phyloP scores from a whole-genome alignment of 2,329 filamentous ascomycete species.

The Pestalotiopsis sp. region DNA sequence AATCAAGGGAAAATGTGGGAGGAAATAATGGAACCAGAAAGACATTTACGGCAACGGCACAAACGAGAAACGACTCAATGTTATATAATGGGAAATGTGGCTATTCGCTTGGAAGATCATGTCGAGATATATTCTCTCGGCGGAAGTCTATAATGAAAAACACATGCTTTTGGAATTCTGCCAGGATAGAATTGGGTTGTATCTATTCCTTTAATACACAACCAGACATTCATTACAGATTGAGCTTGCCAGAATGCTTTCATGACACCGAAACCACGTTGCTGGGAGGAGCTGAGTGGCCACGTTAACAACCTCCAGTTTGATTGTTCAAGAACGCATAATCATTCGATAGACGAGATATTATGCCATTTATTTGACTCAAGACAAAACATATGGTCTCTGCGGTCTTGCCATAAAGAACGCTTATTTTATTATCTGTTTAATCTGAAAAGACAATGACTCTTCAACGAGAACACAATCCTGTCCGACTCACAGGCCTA shows the following conservation, averaged over 20 bases:
- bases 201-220: not conserved
- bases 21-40: not conserved
- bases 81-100: not conserved
- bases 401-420: too few species aligned
- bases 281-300: not conserved
- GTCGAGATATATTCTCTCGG: not conserved
- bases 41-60: not conserved
- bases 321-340: too few species aligned
- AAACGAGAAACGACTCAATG: not conserved
- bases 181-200: not conserved
- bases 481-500: not conserved
- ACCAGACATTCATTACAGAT: not conserved
- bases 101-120: not conserved
- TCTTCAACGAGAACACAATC: too few species aligned
- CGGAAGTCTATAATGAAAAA: not conserved
- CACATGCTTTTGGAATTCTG: not conserved
- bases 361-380: too few species aligned
- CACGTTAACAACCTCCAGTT: too few species aligned
- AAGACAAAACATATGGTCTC: too few species aligned
- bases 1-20: not conserved
- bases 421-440: too few species aligned
- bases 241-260: not conserved
- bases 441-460: too few species aligned
- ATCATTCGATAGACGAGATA: too few species aligned
- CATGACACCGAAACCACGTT: too few species aligned